Evolutionary conservation across 331 rosid species (phyloP).

Genomic region (Telfairia occidentalis): DNA sequence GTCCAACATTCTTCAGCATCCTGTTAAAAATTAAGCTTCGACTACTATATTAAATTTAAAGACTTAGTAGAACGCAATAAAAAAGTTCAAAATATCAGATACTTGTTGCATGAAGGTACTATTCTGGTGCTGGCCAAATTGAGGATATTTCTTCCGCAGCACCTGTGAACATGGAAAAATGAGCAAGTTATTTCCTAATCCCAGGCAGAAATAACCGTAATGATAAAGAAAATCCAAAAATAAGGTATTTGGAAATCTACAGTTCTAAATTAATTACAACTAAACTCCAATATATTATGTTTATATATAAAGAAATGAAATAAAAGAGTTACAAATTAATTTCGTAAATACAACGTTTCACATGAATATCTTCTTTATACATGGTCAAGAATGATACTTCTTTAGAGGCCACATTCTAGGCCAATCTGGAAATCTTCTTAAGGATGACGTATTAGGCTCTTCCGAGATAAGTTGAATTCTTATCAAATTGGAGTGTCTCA

Average conservation of each 20-base stretch:
- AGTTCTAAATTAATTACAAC: constrained; percentile 2
- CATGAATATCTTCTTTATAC: neutral
- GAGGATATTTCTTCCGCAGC: constrained; percentile 85
- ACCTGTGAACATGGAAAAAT: constrained; percentile 43
- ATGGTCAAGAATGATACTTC: too few relatives aligned
- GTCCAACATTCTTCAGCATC: constrained; percentile 99
- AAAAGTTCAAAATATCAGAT: constrained; percentile 13
- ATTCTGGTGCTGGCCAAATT: constrained; percentile 89
- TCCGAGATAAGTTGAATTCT: neutral
- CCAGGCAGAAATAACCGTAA: neutral
- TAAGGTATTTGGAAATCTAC: neutral
- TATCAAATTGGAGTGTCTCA: neutral
- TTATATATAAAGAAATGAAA: neutral
- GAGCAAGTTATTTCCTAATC: constrained; percentile 3
- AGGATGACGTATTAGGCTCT: too few relatives aligned
- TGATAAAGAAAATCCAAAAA: neutral
- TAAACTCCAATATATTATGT: neutral
- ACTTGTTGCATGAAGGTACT: constrained; percentile 97
- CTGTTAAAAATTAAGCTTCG: constrained; percentile 25
- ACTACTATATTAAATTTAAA: constrained; percentile 7
- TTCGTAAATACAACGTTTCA: neutral
- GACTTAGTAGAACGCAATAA: constrained; percentile 5
- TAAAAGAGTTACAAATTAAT: neutral
- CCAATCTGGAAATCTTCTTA: too few relatives aligned
- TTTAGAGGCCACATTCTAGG: too few relatives aligned